Evolutionary conservation across 2,329 filamentous ascomycete genomes (phyloP).

Genomic region (Arthrobotrys musiformis): DNA sequence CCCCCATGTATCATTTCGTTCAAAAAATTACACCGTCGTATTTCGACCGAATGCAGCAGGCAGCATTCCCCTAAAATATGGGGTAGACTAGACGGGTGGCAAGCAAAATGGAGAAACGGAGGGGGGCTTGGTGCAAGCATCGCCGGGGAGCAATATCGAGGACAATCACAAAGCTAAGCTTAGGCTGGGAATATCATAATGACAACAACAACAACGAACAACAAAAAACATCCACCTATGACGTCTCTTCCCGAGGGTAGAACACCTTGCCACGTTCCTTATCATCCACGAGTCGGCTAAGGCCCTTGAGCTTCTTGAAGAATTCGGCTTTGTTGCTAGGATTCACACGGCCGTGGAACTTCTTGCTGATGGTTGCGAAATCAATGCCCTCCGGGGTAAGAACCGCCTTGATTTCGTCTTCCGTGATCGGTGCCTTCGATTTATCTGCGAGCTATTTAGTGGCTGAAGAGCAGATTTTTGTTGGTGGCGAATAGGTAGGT

Average conservation of each 20-base stretch:
- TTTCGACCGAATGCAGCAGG: neutral
- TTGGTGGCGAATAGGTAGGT: neutral
- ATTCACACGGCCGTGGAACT: constrained; percentile 58
- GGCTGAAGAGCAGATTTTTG: neutral
- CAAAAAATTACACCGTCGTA: neutral
- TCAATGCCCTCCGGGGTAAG: constrained; percentile 59
- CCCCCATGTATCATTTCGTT: neutral
- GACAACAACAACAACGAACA: neutral
- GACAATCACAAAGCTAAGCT: too few relatives aligned
- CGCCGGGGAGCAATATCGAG: neutral
- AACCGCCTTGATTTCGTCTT: constrained; percentile 58
- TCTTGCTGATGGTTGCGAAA: constrained; percentile 57
- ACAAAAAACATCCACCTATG: constrained; percentile 2
- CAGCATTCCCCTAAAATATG: neutral
- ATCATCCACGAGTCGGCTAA: constrained; percentile 52
- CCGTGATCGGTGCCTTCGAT: constrained; percentile 59
- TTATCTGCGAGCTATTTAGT: constrained; percentile 28
- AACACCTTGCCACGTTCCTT: constrained; percentile 53
- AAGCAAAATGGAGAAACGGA: neutral
- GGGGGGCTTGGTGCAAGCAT: neutral
- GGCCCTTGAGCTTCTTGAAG: constrained; percentile 54
- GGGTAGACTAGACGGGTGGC: neutral
- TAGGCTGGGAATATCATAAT: too few relatives aligned
- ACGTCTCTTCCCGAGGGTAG: constrained; percentile 47
- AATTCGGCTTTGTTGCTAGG: constrained; percentile 50